Conservation (phyloP, 1,139 yeast genomes). For the Saccharomyces hybrid region DNA sequence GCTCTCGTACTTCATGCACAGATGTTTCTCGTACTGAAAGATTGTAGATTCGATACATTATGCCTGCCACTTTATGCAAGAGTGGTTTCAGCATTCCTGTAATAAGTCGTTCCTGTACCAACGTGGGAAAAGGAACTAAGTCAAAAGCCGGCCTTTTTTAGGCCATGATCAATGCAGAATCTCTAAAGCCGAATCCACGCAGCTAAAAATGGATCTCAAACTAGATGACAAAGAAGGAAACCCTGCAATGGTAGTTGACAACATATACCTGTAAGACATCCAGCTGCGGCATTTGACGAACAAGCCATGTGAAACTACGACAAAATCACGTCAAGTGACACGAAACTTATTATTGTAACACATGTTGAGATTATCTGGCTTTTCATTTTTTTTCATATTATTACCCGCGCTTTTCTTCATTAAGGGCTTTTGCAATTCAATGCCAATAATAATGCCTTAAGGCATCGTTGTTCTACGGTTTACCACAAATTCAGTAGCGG, state of each 20-base stretch:
- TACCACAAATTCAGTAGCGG: background rate
- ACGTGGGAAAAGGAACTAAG: background rate
- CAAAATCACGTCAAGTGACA: background rate
- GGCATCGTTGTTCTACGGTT: background rate
- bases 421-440: background rate
- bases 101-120: background rate
- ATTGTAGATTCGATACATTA: background rate
- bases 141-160: background rate
- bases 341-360: background rate
- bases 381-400: background rate
- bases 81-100: background rate
- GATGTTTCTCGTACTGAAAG: background rate
- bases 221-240: background rate
- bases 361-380: background rate
- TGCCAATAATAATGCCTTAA: background rate
- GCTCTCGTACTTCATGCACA: background rate
- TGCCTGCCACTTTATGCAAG: background rate
- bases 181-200: background rate
- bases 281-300: background rate
- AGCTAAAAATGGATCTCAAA: background rate
- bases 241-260: background rate
- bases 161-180: background rate
- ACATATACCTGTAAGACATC: background rate
- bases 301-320: background rate
- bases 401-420: background rate